phyloP scores from a whole-genome alignment of 164 flowering plant genomes.

The Akebia trifoliata region DNA sequence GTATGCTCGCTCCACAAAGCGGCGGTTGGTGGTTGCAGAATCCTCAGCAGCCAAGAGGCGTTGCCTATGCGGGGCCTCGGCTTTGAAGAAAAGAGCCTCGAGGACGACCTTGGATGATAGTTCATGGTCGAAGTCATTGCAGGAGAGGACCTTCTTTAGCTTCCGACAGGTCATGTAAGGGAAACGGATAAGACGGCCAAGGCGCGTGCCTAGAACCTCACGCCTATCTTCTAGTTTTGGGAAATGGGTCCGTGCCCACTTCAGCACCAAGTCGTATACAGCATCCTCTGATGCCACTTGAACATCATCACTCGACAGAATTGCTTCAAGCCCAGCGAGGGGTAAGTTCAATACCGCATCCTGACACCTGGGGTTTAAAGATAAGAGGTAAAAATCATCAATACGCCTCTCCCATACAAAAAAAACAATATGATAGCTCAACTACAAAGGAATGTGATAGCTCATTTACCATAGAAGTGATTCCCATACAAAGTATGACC shows the following conservation, averaged over 20 bases:
- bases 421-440: no score
- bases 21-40: constrained; percentile 42
- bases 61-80: constrained; percentile 84
- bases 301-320: constrained; percentile 76
- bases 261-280: constrained; percentile 80
- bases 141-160: constrained; percentile 71
- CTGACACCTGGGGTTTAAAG: constrained; percentile 46
- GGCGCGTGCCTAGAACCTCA: constrained; percentile 59
- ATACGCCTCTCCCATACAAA: no score
- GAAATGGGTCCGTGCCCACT: constrained; percentile 75
- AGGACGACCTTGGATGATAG: constrained; percentile 72
- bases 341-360: constrained; percentile 83
- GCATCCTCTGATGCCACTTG: constrained; percentile 97
- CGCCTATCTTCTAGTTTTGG: constrained; percentile 74
- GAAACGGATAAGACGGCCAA: constrained; percentile 66
- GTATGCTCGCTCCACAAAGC: constrained; percentile 82
- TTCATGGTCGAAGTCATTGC: constrained; percentile 81
- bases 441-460: no score
- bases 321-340: constrained; percentile 80
- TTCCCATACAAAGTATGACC: no score
- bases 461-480: no score
- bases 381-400: no score
- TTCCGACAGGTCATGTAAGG: constrained; percentile 88
- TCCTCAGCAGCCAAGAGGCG: constrained; percentile 62
- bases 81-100: constrained; percentile 91